Evolutionary conservation across 306 rosid genomes (phyloP), one percentile per base, ranked within the genome.

Genomic region (Luffa aegyptiaca): DNA sequence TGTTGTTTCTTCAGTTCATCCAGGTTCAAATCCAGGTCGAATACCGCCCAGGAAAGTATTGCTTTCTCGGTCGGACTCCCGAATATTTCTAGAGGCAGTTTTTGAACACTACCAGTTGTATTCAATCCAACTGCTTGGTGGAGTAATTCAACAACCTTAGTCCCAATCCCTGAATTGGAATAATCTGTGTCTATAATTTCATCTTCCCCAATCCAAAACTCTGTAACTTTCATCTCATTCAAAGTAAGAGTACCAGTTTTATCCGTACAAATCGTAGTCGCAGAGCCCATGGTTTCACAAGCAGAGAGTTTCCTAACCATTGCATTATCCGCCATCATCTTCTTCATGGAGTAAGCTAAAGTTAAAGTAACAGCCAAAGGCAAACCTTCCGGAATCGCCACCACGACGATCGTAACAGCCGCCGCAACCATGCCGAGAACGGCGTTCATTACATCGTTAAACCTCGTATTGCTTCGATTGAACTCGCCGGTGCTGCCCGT

Each of bases 11-110:
- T 76, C 56, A 76, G 26, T 76, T 82, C 77, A 53, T 82, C 81
- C 5, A 82, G n/a, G 31, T 82, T 68, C 84, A 82, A 37, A 18
- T 37, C 62, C 61, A 82, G 26, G 31, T 76, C 66, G 10, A 53
- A 52, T 6, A 66, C 69, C 5, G 78, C 77, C 84, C 84, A 82
- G 13, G 77, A 55, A 64, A 82, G 81, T 41, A 82, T 64, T 5
- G 84, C 81, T 53, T 66, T 82, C 81, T 82, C 84, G 0, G 81
- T 82, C n/a, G 81, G 84, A 33, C 84, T 76, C 52, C 84, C 81
- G 6, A 75, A 76, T 53, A 66, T 68, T 46, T 82, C 84, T 49
- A 68, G 81, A 53, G 48, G 49, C 17, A 51, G 52, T 17, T 36
- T 65, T 48, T 55, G 63, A 65, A 82, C 52, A 53, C 44, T 78